These are phyloP conservation scores for Nicotiana sylvestris DNA, from an alignment of 257 asterid genomes.

Conservation along the genomic window DNA sequence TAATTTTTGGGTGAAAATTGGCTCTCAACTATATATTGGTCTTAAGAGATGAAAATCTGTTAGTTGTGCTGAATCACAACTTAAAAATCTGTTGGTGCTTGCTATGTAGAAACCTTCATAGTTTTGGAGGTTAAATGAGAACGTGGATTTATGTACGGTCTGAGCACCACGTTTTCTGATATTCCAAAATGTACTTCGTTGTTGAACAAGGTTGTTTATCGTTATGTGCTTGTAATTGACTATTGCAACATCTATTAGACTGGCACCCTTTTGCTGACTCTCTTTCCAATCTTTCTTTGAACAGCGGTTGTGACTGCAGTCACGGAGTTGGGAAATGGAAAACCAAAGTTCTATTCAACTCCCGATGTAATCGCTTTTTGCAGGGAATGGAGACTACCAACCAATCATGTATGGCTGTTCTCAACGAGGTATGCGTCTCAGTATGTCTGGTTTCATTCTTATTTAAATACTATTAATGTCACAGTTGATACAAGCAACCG, in stretches of 20 bases:
- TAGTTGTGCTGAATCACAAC: neutral
- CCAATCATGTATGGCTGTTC: conserved; percentile 93
- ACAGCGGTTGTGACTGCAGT: conserved; percentile 97
- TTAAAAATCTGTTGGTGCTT: conserved; percentile 1
- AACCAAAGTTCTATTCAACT: conserved; percentile 90
- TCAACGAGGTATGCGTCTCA: conserved; percentile 64
- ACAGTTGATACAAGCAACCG: neutral
- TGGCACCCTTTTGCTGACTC: conserved; percentile 20
- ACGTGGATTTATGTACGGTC: neutral
- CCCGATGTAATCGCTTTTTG: conserved; percentile 86
- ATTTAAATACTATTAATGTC: neutral
- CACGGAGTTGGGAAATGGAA: conserved; percentile 84
- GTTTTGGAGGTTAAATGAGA: conserved; percentile 9
- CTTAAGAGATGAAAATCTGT: neutral
- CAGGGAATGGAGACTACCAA: conserved; percentile 87
- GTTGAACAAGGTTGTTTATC: neutral
- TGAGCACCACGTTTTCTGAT: neutral
- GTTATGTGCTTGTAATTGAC: conserved; percentile 3
- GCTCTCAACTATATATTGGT: neutral
- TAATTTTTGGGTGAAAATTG: neutral
- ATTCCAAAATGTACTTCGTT: neutral
- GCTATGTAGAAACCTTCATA: neutral
- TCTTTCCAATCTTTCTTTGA: conserved; percentile 9
- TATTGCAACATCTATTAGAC: neutral
- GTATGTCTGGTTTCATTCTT: neutral